Evolutionary conservation across 768 basidiomycete species (phyloP).

Genomic region (Trametes meyenii): DNA sequence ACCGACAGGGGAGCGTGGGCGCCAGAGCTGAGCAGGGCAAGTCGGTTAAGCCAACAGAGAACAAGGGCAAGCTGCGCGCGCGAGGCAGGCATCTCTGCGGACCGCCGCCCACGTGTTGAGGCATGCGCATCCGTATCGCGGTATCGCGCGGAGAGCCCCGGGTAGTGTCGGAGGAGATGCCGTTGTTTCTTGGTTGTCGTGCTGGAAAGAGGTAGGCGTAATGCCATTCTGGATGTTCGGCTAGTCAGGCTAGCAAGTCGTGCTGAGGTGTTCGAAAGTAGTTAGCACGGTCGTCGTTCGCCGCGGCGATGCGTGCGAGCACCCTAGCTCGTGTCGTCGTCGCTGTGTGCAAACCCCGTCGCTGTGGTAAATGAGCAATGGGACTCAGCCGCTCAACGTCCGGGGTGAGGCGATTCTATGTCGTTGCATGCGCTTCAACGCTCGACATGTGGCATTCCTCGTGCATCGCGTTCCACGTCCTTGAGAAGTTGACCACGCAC

Average conservation of each 20-base stretch:
- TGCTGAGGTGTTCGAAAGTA: constrained; percentile 5
- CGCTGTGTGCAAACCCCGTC: constrained; percentile 2
- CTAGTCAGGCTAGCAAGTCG: neutral
- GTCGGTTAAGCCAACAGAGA: neutral
- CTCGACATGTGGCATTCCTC: constrained; percentile 16
- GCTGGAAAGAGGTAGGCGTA: neutral
- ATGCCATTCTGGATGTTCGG: neutral
- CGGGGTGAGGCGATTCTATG: constrained; percentile 11
- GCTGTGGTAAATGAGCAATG: constrained; percentile 15
- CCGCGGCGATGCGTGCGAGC: constrained; percentile 18
- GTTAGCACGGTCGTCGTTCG: constrained; percentile 13
- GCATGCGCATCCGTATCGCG: constrained; percentile 11
- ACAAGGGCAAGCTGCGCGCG: constrained; percentile 14
- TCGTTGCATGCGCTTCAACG: constrained; percentile 17
- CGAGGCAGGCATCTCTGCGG: constrained; percentile 2
- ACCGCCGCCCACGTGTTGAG: constrained; percentile 13
- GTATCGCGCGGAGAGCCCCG: constrained; percentile 13
- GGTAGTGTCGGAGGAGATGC: constrained; percentile 1
- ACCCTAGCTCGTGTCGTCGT: constrained; percentile 18
- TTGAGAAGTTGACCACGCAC: constrained; percentile 21
- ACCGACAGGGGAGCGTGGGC: neutral
- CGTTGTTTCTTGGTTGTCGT: neutral
- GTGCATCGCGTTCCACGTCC: constrained; percentile 20
- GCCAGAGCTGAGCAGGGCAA: neutral
- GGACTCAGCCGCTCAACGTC: constrained; percentile 16